A percentile compares a stretch with the other conserved stretches of the same genome.
Evolutionary conservation across 345 rosid genomes (phyloP).

Genomic region (Salix brachista): DNA sequence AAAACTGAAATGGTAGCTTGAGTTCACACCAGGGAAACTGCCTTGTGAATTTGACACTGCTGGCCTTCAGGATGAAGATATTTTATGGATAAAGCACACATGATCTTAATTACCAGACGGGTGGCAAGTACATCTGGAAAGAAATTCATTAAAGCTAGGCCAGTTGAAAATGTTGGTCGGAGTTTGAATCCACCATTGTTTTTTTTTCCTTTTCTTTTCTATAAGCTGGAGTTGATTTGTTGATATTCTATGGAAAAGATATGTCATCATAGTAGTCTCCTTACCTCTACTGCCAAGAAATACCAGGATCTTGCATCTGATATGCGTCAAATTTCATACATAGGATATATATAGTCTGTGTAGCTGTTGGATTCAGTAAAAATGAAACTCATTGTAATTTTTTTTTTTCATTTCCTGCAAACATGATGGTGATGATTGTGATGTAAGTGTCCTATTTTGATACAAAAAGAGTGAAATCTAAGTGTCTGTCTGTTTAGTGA

Average conservation of each 20-base stretch:
- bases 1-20: slow-evolving; percentile 25
- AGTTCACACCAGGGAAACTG: slow-evolving; percentile 1
- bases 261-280: slow-evolving; percentile 17
- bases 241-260: slow-evolving; percentile 18
- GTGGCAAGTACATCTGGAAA: slow-evolving; percentile 20
- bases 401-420: slow-evolving; percentile 5
- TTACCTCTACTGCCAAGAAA: slow-evolving; percentile 17
- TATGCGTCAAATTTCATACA: slow-evolving; percentile 36
- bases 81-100: not conserved
- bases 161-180: slow-evolving; percentile 14
- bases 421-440: not conserved
- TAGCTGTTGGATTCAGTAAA: slow-evolving; percentile 22
- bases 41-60: slow-evolving; percentile 19
- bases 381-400: slow-evolving; percentile 12
- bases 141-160: slow-evolving; percentile 16
- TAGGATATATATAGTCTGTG: slow-evolving; percentile 29
- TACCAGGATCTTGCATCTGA: slow-evolving; percentile 26
- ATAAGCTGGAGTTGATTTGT: slow-evolving; percentile 32
- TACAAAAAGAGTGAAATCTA: not conserved
- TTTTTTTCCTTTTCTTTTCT: slow-evolving; percentile 4
- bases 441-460: not conserved
- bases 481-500: too few species aligned
- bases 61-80: slow-evolving; percentile 9
- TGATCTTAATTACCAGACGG: slow-evolving; percentile 4
- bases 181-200: slow-evolving; percentile 17